Evolutionary conservation across 116 monocot species (phyloP).

Genomic region (Zostera marina): DNA sequence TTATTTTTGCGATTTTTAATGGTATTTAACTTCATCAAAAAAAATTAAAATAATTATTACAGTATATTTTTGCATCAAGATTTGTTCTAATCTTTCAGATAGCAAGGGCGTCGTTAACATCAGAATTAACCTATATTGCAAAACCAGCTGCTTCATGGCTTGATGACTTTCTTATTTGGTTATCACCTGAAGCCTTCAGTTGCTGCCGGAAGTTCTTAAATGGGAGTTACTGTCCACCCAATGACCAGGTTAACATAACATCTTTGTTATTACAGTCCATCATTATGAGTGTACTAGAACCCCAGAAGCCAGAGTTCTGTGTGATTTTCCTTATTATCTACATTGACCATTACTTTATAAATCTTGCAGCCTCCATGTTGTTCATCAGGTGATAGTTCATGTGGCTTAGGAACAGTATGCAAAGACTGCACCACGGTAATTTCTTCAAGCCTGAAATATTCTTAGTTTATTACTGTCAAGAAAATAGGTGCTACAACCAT

Average conservation of each 20-base stretch:
- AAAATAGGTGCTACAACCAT: too few relatives aligned
- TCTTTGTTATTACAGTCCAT: neutral
- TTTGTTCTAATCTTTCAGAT: constrained; percentile 30
- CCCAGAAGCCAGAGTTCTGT: neutral
- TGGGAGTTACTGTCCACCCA: constrained; percentile 95
- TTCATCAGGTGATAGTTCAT: constrained; percentile 33
- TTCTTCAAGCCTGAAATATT: constrained; percentile 5
- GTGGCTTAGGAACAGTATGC: constrained; percentile 39
- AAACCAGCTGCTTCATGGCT: constrained; percentile 99
- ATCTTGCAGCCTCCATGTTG: constrained; percentile 69
- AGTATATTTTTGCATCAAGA: neutral
- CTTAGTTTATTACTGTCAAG: too few relatives aligned
- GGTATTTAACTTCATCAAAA: too few relatives aligned
- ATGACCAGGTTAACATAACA: constrained; percentile 66
- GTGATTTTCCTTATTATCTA: neutral
- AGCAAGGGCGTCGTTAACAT: constrained; percentile 46
- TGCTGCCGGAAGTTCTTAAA: constrained; percentile 90
- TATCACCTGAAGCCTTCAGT: constrained; percentile 98
- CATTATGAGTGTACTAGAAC: neutral
- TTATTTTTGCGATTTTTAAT: too few relatives aligned
- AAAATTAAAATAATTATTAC: too few relatives aligned
- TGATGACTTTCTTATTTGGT: constrained; percentile 96
- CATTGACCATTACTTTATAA: neutral
- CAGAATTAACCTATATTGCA: constrained; percentile 84
- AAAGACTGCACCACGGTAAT: constrained; percentile 89